phyloP scores from a whole-genome alignment of 495 filamentous ascomycete genomes.

The Trichoderma asperelloides region DNA sequence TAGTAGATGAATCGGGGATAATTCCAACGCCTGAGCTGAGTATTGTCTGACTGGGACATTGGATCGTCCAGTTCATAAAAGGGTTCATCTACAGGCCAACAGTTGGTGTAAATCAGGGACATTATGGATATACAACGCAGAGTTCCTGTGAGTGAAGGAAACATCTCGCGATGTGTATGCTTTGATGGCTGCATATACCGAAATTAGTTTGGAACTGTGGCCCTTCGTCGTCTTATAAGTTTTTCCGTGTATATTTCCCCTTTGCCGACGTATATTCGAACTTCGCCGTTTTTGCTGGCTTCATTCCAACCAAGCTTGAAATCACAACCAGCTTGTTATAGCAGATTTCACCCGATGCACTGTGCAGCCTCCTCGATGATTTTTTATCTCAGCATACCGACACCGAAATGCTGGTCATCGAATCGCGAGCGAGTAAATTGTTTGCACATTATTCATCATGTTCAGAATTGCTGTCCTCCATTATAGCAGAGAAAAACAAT shows the following conservation, averaged over 20 bases:
- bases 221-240: neutral
- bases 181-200: neutral
- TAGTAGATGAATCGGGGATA: neutral
- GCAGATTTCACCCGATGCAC: neutral
- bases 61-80: neutral
- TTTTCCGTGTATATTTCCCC: neutral
- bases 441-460: neutral
- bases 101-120: neutral
- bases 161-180: neutral
- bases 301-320: neutral
- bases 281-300: neutral
- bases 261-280: neutral
- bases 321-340: neutral
- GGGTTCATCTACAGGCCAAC: neutral
- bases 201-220: neutral
- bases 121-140: neutral
- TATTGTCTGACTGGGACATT: neutral
- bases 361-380: neutral
- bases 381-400: neutral
- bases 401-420: neutral
- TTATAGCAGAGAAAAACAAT: neutral
- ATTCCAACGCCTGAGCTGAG: neutral
- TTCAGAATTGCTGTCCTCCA: neutral
- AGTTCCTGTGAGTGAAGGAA: neutral
- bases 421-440: neutral